A percentile compares a stretch with the other conserved stretches of the same genome.
phyloP scores from a whole-genome alignment of 2,329 filamentous ascomycete genomes.

The Xylariaceae sp. region DNA sequence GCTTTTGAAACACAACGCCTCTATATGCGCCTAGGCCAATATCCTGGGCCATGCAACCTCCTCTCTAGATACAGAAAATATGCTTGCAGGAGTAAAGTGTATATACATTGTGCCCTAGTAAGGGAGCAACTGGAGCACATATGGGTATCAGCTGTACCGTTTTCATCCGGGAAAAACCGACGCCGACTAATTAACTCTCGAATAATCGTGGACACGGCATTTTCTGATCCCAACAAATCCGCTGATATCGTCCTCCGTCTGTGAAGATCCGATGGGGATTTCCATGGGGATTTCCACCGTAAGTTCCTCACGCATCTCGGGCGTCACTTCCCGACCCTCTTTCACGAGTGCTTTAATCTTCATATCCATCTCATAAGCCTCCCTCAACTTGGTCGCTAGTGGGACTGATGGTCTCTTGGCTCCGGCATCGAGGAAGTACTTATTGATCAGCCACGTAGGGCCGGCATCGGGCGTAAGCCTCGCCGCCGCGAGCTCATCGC shows the following conservation, averaged over 20 bases:
- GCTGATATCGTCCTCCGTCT: background rate
- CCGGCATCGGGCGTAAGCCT: conserved; percentile 1
- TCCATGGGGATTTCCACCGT: conserved; percentile 26
- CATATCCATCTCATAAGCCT: conserved; percentile 27
- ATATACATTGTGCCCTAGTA: no score
- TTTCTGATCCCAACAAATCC: no score
- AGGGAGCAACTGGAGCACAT: no score
- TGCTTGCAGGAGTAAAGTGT: no score
- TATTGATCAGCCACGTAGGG: conserved; percentile 12
- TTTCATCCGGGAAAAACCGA: no score
- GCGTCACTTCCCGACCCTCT: conserved; percentile 17
- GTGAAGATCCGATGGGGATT: background rate
- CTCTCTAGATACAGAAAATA: no score
- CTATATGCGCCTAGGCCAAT: no score
- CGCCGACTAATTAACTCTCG: no score
- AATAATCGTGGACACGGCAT: no score
- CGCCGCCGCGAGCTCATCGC: conserved; percentile 19
- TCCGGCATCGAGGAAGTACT: conserved; percentile 15
- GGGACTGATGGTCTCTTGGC: conserved; percentile 9
- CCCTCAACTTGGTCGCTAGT: conserved; percentile 23
- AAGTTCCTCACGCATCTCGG: conserved; percentile 16
- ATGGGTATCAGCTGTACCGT: no score
- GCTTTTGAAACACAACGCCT: no score
- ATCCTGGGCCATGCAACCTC: no score
- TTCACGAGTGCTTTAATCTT: conserved; percentile 22